Conservation (phyloP, 148 eudicot species). For the Heliosperma pusillum region DNA sequence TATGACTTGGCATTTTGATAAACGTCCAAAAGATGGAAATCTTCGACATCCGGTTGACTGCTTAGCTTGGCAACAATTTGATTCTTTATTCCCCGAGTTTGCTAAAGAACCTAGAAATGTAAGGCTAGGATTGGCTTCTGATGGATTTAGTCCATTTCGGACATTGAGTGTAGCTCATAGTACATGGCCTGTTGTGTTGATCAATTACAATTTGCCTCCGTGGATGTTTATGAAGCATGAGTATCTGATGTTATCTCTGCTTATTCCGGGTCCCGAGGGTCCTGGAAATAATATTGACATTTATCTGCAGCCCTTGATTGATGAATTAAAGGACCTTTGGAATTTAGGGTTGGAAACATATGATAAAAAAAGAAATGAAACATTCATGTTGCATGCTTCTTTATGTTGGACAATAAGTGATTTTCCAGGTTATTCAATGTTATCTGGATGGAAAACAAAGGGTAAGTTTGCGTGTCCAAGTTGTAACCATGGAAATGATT, state of each 20-base stretch:
- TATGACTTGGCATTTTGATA: slow-evolving; percentile 4
- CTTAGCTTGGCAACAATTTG: slow-evolving; percentile 5
- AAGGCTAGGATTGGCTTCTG: background rate
- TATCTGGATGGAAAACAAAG: slow-evolving; percentile 13
- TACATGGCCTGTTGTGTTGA: background rate
- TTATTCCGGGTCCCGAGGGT: background rate
- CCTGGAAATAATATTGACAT: background rate
- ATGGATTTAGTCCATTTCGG: no score
- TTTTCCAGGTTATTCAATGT: slow-evolving; percentile 13
- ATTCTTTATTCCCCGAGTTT: background rate
- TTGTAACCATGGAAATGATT: background rate
- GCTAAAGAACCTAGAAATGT: background rate
- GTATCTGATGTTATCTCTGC: background rate
- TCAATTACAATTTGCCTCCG: slow-evolving; percentile 8
- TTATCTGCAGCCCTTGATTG: background rate
- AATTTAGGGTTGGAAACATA: slow-evolving; percentile 11
- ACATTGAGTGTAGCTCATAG: no score
- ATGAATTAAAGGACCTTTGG: slow-evolving; percentile 16
- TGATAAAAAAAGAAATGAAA: slow-evolving; percentile 3
- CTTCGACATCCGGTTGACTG: background rate
- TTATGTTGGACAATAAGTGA: slow-evolving; percentile 15
- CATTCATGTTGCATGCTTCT: slow-evolving; percentile 10
- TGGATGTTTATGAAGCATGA: slow-evolving; percentile 10
- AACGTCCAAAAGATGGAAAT: background rate
- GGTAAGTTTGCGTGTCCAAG: slow-evolving; percentile 8